Evolutionary conservation across 495 filamentous ascomycete species (phyloP).

Genomic region (Pseudomonodictys pantanalensis): DNA sequence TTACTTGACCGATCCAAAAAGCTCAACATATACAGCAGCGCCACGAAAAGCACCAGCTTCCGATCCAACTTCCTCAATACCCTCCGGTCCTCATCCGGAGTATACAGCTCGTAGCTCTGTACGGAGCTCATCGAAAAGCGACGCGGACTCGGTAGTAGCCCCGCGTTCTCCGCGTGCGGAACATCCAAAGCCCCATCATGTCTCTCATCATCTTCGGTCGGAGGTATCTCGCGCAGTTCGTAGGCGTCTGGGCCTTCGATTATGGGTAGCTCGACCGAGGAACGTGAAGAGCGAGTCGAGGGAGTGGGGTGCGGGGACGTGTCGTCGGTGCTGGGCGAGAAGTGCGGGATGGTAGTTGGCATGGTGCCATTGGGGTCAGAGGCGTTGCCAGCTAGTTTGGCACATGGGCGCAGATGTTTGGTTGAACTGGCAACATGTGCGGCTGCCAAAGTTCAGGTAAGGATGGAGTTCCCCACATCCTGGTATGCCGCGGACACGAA

Average conservation of each 20-base stretch:
- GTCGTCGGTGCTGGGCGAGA: too few species aligned
- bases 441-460: too few species aligned
- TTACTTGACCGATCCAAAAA: conserved; percentile 76
- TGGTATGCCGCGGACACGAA: too few species aligned
- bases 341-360: too few species aligned
- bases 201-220: not conserved
- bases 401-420: not conserved
- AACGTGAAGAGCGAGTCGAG: not conserved
- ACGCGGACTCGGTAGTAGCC: conserved; percentile 6
- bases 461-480: too few species aligned
- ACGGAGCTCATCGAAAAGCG: conserved; percentile 16
- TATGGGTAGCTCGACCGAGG: not conserved
- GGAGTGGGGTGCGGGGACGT: not conserved
- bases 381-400: not conserved
- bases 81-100: conserved; percentile 66
- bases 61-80: conserved; percentile 74
- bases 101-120: conserved; percentile 63
- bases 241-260: not conserved
- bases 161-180: not conserved
- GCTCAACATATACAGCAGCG: conserved; percentile 74
- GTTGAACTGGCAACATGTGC: too few species aligned
- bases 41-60: conserved; percentile 73
- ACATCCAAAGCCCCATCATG: not conserved
- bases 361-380: not conserved
- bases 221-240: not conserved